Conservation (phyloP, 1,284 basidiomycete species). For the Pseudozyma sp. region DNA sequence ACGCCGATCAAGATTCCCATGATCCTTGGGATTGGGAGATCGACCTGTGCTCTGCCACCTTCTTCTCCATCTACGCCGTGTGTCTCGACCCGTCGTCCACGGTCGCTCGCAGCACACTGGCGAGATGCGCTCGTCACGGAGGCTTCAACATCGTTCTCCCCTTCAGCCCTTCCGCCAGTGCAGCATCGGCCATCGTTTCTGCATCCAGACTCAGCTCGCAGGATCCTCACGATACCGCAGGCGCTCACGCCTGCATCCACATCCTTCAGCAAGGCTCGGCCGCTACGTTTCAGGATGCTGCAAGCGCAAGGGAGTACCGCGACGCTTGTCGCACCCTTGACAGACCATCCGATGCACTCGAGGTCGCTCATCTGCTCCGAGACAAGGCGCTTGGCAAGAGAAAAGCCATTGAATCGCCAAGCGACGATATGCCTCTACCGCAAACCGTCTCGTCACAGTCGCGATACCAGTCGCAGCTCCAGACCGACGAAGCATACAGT, state of each 20-base stretch:
- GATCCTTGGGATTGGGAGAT: slow-evolving; percentile 38
- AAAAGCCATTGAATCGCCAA: slow-evolving; percentile 16
- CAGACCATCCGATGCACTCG: slow-evolving; percentile 52
- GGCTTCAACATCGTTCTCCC: slow-evolving; percentile 59
- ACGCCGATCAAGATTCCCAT: slow-evolving; percentile 1
- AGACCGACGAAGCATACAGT: slow-evolving; percentile 51
- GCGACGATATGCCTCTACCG: slow-evolving; percentile 2
- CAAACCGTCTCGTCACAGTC: slow-evolving; percentile 15
- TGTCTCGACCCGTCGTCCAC: slow-evolving; percentile 49
- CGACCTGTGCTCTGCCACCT: slow-evolving; percentile 57
- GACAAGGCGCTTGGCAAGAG: slow-evolving; percentile 41
- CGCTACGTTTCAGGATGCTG: slow-evolving; percentile 53
- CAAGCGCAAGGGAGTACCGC: slow-evolving; percentile 58
- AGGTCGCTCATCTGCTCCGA: slow-evolving; percentile 32
- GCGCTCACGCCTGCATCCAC: slow-evolving; percentile 60
- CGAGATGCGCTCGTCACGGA: slow-evolving; percentile 56
- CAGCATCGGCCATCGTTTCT: slow-evolving; percentile 29
- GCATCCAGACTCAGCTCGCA: slow-evolving; percentile 38
- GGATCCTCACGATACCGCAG: slow-evolving; percentile 42
- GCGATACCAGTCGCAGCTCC: slow-evolving; percentile 46
- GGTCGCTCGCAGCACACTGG: slow-evolving; percentile 48
- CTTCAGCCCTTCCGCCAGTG: slow-evolving; percentile 54
- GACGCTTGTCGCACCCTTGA: slow-evolving; percentile 56
- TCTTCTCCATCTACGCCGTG: slow-evolving; percentile 57
- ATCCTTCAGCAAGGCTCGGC: slow-evolving; percentile 57